Evolutionary conservation across 352 stramenopile species (phyloP).

Genomic region (Pythium sp.): DNA sequence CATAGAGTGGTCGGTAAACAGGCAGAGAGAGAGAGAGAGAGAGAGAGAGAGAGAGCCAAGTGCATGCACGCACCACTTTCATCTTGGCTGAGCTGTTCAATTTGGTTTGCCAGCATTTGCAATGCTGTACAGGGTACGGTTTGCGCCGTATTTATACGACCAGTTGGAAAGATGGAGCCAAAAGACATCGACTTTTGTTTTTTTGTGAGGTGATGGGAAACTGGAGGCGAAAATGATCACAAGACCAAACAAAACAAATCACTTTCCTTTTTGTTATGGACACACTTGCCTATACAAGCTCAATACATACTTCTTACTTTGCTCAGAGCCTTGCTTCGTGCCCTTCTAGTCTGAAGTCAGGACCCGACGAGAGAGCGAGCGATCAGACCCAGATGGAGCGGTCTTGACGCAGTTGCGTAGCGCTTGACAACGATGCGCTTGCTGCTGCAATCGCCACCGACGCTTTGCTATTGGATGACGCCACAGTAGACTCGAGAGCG

Average conservation of each 20-base stretch:
- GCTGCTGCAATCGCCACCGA: conserved; percentile 8
- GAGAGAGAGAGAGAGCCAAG: background rate
- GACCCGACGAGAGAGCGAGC: background rate
- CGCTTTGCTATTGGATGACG: background rate
- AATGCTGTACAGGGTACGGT: background rate
- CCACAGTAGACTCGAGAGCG: conserved; percentile 34
- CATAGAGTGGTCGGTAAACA: background rate
- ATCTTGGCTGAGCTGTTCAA: background rate
- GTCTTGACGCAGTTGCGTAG: conserved; percentile 6
- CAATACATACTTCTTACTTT: background rate
- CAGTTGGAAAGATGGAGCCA: background rate
- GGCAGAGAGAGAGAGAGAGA: background rate
- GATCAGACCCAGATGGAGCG: conserved; percentile 26
- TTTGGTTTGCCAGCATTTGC: background rate
- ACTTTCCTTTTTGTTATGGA: background rate
- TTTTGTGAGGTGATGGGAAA: too few species aligned
- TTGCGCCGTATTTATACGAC: background rate
- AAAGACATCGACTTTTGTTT: too few species aligned
- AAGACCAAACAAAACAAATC: background rate
- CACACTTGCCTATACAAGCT: background rate
- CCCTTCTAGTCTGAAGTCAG: background rate
- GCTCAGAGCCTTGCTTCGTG: background rate
- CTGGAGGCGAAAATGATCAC: background rate
- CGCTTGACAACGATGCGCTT: conserved; percentile 15
- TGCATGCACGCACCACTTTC: conserved; percentile 6